Percentiles rank a stretch among this genome's conserved stretches.
Evolutionary conservation across 805 yeast species (phyloP).

Genomic region (Ascoidea tarda): DNA sequence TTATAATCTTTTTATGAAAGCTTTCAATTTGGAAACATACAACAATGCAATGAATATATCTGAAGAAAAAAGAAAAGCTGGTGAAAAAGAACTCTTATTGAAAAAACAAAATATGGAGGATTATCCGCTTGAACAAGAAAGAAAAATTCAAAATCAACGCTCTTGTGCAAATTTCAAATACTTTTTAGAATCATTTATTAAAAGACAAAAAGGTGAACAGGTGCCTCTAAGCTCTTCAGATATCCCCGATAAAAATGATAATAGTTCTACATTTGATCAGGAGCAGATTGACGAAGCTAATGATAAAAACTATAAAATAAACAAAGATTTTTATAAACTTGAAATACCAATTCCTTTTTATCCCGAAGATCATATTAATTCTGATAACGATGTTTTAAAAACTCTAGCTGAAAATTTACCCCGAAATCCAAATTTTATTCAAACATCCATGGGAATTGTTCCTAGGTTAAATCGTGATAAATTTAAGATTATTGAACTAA

Average conservation of each 20-base stretch:
- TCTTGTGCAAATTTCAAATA: not conserved
- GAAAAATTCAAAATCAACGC: not conserved
- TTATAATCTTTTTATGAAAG: not conserved
- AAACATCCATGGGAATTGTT: not conserved
- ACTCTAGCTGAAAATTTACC: not conserved
- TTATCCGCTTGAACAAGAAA: not conserved
- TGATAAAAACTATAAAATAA: not conserved
- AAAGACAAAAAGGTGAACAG: not conserved
- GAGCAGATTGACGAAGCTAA: not conserved
- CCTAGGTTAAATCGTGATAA: slow-evolving; percentile 63
- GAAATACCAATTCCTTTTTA: not conserved
- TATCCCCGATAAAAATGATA: not conserved
- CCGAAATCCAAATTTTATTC: not conserved
- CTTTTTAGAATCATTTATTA: not conserved
- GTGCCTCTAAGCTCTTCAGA: not conserved
- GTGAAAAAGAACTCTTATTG: slow-evolving; percentile 34
- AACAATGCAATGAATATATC: slow-evolving; percentile 10
- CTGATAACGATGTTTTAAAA: not conserved
- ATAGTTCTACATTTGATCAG: not conserved
- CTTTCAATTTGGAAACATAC: slow-evolving; percentile 13
- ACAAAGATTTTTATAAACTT: not conserved
- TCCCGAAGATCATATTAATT: not conserved
- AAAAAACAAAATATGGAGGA: not conserved
- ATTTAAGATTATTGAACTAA: slow-evolving; percentile 78
- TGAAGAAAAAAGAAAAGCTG: slow-evolving; percentile 25